phyloP scores from a whole-genome alignment of 2,329 filamentous ascomycete genomes.

The Trichophyton verrucosum region DNA sequence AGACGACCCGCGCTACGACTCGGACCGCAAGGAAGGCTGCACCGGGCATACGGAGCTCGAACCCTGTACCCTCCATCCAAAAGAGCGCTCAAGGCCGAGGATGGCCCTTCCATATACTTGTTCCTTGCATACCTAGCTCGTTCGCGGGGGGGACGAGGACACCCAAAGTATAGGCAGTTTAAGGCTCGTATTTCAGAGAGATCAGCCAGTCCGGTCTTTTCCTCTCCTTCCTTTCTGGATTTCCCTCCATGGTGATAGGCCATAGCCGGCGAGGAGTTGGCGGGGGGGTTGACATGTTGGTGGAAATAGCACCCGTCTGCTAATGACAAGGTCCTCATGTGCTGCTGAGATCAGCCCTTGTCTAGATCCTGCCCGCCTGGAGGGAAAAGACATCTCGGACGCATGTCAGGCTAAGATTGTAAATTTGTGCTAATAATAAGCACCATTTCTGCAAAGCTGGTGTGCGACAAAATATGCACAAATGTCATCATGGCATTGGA shows the following conservation, averaged over 20 bases:
- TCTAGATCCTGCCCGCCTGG: neutral
- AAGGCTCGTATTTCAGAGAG: slow-evolving; percentile 1
- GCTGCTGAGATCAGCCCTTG: neutral
- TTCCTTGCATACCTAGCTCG: neutral
- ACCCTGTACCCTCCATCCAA: neutral
- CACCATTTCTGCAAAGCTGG: neutral
- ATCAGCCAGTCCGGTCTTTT: neutral
- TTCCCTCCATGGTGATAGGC: neutral
- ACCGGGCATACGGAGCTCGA: neutral
- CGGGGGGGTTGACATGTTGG: neutral
- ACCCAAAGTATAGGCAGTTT: neutral
- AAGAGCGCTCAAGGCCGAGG: neutral
- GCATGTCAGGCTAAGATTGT: neutral
- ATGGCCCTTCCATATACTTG: neutral
- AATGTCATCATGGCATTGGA: too few species aligned
- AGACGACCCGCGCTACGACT: too few species aligned
- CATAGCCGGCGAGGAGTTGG: too few species aligned
- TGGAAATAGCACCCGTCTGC: neutral
- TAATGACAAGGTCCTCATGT: neutral
- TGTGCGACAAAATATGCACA: neutral
- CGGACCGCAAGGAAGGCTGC: neutral
- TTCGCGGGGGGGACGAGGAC: neutral
- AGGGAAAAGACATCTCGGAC: neutral
- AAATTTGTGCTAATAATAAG: neutral
- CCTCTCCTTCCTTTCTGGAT: slow-evolving; percentile 2